These are phyloP conservation scores for Gracilaria vermiculophylla DNA, from an alignment of 23 red algal species.

Conservation along the genomic window DNA sequence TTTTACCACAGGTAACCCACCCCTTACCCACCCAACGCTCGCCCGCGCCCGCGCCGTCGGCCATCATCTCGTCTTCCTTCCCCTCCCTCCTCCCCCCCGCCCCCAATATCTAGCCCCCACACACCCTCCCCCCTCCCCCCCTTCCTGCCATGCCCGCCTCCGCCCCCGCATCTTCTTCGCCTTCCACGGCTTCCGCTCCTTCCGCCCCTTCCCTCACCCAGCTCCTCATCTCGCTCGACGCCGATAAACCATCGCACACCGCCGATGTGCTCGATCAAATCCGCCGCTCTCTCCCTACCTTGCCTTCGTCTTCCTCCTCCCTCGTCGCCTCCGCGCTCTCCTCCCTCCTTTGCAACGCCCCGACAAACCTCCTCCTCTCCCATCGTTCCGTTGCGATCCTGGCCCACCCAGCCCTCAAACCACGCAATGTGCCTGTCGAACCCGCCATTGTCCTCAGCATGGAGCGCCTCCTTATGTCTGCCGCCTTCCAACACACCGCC, in stretches of 20 bases:
- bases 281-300: slow-evolving; percentile 37
- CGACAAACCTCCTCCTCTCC: slow-evolving; percentile 44
- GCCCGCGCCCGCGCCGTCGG: too few species aligned
- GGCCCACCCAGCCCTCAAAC: slow-evolving; percentile 45
- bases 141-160: background rate
- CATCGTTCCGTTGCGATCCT: slow-evolving; percentile 53
- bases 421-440: slow-evolving; percentile 24
- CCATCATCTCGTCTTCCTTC: too few species aligned
- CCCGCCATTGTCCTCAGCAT: slow-evolving; percentile 44
- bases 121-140: background rate
- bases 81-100: background rate
- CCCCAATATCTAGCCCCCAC: background rate
- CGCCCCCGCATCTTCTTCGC: background rate
- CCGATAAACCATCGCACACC: slow-evolving; percentile 2
- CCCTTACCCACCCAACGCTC: too few species aligned
- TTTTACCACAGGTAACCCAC: too few species aligned
- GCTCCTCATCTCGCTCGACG: slow-evolving; percentile 30
- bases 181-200: slow-evolving; percentile 2
- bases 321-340: slow-evolving; percentile 26
- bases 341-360: background rate
- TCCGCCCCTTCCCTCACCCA: slow-evolving; percentile 14
- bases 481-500: slow-evolving; percentile 63
- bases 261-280: slow-evolving; percentile 31
- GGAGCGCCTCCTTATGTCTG: slow-evolving; percentile 43
- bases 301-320: slow-evolving; percentile 18